These are phyloP conservation scores for Omphalea diandra DNA, from an alignment of 441 rosid species.

Conservation along the genomic window DNA sequence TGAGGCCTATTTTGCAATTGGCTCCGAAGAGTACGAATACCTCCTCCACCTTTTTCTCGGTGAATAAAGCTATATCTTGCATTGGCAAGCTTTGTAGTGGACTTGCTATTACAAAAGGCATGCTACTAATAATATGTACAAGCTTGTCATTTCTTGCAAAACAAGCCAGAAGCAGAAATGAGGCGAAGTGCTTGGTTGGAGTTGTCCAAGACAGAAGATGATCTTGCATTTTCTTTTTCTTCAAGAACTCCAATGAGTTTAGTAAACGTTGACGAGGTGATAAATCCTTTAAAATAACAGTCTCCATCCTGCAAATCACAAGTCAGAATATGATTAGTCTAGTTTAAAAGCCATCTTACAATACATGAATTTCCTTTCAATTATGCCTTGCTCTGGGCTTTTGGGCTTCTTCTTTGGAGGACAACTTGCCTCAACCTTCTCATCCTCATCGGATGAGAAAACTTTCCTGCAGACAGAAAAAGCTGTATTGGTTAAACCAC, in stretches of 20 bases:
- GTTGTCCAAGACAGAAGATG: conserved; percentile 63
- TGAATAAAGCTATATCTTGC: neutral
- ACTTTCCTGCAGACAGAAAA: conserved; percentile 50
- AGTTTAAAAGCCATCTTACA: neutral
- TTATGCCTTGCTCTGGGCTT: conserved; percentile 53
- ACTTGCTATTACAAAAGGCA: neutral
- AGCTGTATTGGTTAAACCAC: neutral
- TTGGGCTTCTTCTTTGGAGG: conserved; percentile 55
- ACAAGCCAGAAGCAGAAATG: conserved; percentile 49
- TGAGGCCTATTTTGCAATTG: neutral
- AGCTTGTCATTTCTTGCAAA: conserved; percentile 39
- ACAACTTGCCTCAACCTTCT: conserved; percentile 37
- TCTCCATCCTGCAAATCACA: conserved; percentile 48
- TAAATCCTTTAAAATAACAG: conserved; percentile 66
- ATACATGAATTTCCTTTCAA: neutral
- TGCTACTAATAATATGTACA: neutral
- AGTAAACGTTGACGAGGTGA: conserved; percentile 72
- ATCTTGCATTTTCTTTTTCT: conserved; percentile 75
- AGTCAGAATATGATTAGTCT: conserved; percentile 9
- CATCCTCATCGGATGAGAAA: conserved; percentile 60
- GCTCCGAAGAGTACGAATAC: neutral
- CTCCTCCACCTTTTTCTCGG: neutral
- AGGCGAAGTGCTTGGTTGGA: conserved; percentile 80
- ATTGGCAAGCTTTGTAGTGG: neutral
- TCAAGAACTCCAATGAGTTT: conserved; percentile 72